A percentile compares a stretch with the other conserved stretches of the same genome.
phyloP scores from a whole-genome alignment of 305 asterid genomes.

The Caryopteris hybrid region DNA sequence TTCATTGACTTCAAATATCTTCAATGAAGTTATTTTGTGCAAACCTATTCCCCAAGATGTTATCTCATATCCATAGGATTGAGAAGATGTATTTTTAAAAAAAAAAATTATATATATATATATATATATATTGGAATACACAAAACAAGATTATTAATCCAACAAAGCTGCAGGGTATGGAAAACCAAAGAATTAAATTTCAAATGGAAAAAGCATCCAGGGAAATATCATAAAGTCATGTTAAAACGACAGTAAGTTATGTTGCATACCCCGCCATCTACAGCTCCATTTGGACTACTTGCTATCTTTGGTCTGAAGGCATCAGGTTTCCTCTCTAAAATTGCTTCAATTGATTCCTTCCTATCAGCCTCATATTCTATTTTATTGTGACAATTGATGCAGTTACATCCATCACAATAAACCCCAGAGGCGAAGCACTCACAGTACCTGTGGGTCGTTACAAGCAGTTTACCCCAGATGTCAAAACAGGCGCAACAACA shows the following conservation, averaged over 20 bases:
- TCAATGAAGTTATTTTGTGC: no score
- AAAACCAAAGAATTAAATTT: neutral
- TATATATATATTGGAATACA: no score
- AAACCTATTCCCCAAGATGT: no score
- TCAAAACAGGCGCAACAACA: constrained; percentile 6
- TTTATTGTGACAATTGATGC: constrained; percentile 50
- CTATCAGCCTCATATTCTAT: constrained; percentile 43
- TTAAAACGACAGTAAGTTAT: constrained; percentile 8
- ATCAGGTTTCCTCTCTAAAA: constrained; percentile 45
- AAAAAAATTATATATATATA: no score
- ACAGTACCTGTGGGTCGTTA: constrained; percentile 51
- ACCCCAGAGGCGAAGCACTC: constrained; percentile 69
- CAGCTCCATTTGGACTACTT: constrained; percentile 39
- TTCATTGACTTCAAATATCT: no score
- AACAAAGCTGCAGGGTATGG: neutral
- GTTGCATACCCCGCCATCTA: constrained; percentile 44
- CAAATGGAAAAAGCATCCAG: neutral
- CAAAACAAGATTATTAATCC: constrained; percentile 2
- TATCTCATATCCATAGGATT: neutral
- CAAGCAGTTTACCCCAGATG: constrained; percentile 18
- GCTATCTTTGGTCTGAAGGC: constrained; percentile 61
- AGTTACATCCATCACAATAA: constrained; percentile 68
- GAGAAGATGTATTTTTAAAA: neutral
- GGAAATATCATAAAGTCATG: neutral
- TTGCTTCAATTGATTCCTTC: constrained; percentile 32